A percentile compares a stretch with the other conserved stretches of the same genome.
phyloP scores from a whole-genome alignment of 495 filamentous ascomycete genomes.

The Penicillium salamii region DNA sequence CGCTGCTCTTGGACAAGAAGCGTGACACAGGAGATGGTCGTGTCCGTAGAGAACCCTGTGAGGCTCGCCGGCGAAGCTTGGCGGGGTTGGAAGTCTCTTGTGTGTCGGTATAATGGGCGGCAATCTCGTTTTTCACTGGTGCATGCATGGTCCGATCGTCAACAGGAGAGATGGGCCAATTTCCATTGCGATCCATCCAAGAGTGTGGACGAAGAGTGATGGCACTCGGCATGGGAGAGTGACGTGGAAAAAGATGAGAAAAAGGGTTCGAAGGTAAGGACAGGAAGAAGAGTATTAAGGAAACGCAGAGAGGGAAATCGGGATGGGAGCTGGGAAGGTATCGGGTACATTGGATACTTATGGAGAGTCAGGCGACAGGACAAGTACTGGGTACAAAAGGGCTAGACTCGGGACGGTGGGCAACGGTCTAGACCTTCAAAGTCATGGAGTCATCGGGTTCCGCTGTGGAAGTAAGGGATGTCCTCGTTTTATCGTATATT shows the following conservation, averaged over 20 bases:
- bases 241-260: conserved; percentile 5
- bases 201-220: conserved; percentile 15
- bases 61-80: conserved; percentile 38
- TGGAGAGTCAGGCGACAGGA: background rate
- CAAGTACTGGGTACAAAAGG: conserved; percentile 17
- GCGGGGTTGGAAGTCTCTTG: conserved; percentile 18
- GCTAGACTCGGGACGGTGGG: conserved; percentile 13
- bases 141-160: conserved; percentile 32
- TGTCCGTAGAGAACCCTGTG: conserved; percentile 39
- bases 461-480: conserved; percentile 12
- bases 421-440: conserved; percentile 23
- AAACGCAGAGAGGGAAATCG: conserved; percentile 11
- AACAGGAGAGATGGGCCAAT: conserved; percentile 26
- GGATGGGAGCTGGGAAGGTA: conserved; percentile 20
- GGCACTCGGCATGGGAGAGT: conserved; percentile 13
- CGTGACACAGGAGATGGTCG: conserved; percentile 40
- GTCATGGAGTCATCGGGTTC: conserved; percentile 24
- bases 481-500: no score
- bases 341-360: conserved; percentile 14
- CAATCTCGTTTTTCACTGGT: conserved; percentile 19
- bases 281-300: conserved; percentile 10
- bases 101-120: conserved; percentile 13
- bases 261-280: conserved; percentile 5
- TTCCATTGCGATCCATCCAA: conserved; percentile 44
- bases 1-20: conserved; percentile 39